Percentiles rank a stretch among this genome's conserved stretches.
Evolutionary conservation across 1,139 yeast species (phyloP).

Genomic region (Yamadazyma aaseri): DNA sequence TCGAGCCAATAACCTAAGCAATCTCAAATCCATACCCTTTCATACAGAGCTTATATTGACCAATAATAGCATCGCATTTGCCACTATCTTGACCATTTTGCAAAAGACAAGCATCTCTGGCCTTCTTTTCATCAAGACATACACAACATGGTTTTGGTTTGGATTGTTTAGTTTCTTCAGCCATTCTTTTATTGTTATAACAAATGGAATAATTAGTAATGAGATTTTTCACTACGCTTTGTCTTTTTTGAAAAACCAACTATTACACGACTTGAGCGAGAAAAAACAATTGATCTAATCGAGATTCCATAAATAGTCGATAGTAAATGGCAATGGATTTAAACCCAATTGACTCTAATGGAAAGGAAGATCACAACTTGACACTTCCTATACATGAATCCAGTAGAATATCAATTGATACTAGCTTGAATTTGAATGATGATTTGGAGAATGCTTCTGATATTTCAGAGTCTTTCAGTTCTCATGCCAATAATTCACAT

Average conservation of each 20-base stretch:
- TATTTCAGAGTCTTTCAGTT: slow-evolving; percentile 14
- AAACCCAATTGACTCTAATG: not conserved
- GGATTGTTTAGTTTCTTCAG: slow-evolving; percentile 16
- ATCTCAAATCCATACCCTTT: slow-evolving; percentile 79
- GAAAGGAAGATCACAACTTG: slow-evolving; percentile 2
- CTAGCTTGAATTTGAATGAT: slow-evolving; percentile 36
- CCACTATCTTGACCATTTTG: slow-evolving; percentile 81
- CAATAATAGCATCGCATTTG: slow-evolving; percentile 72
- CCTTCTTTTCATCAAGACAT: slow-evolving; percentile 80
- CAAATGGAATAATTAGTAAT: slow-evolving; percentile 1
- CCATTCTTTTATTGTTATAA: slow-evolving; percentile 3
- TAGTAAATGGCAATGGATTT: slow-evolving; percentile 4
- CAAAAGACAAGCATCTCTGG: slow-evolving; percentile 84
- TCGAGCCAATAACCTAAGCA: no score
- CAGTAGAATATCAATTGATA: slow-evolving; percentile 28
- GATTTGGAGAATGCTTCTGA: slow-evolving; percentile 28
- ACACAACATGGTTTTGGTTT: slow-evolving; percentile 97
- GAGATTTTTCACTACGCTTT: slow-evolving; percentile 1
- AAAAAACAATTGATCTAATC: no score
- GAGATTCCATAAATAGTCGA: no score
- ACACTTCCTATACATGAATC: slow-evolving; percentile 13
- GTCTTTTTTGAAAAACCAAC: not conserved
- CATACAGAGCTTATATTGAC: slow-evolving; percentile 83
- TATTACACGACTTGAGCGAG: no score
- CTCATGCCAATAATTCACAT: slow-evolving; percentile 10